phyloP scores from a whole-genome alignment of 495 filamentous ascomycete genomes.

The Aspergillus mulundensis region DNA sequence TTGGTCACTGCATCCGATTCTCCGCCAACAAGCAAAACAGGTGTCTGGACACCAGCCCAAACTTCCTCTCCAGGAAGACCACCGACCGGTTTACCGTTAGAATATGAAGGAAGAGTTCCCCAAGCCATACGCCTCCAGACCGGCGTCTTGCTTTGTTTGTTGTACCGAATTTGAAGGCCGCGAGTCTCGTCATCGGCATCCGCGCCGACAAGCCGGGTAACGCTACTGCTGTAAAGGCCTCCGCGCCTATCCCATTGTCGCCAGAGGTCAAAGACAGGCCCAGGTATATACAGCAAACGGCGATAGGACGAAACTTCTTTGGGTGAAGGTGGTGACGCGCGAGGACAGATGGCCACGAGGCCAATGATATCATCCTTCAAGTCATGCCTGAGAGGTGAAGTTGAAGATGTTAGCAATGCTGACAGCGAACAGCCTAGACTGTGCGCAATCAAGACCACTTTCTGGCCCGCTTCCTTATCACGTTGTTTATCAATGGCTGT shows the following conservation, averaged over 20 bases:
- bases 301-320: slow-evolving; percentile 48
- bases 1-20: slow-evolving; percentile 72
- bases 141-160: slow-evolving; percentile 72
- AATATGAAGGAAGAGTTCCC: slow-evolving; percentile 58
- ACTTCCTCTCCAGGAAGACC: slow-evolving; percentile 65
- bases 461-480: slow-evolving; percentile 60
- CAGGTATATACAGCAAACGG: slow-evolving; percentile 62
- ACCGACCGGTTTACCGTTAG: slow-evolving; percentile 42
- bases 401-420: slow-evolving; percentile 65
- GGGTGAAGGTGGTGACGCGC: slow-evolving; percentile 56
- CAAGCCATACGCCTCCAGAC: slow-evolving; percentile 83
- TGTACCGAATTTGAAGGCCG: slow-evolving; percentile 76
- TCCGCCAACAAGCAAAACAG: slow-evolving; percentile 75
- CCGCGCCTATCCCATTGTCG: slow-evolving; percentile 78
- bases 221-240: slow-evolving; percentile 71
- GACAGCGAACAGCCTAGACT: slow-evolving; percentile 83
- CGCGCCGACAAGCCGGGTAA: slow-evolving; percentile 72
- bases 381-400: slow-evolving; percentile 39
- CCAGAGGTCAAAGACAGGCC: slow-evolving; percentile 70
- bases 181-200: slow-evolving; percentile 71
- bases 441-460: slow-evolving; percentile 78
- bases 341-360: slow-evolving; percentile 75
- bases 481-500: slow-evolving; percentile 68
- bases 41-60: slow-evolving; percentile 69
- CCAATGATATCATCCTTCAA: slow-evolving; percentile 66